Percentiles rank a stretch among this genome's conserved stretches.
These are phyloP conservation scores for Scutellaria barbata DNA, from an alignment of 257 asterid genomes.

Conservation along the genomic window DNA sequence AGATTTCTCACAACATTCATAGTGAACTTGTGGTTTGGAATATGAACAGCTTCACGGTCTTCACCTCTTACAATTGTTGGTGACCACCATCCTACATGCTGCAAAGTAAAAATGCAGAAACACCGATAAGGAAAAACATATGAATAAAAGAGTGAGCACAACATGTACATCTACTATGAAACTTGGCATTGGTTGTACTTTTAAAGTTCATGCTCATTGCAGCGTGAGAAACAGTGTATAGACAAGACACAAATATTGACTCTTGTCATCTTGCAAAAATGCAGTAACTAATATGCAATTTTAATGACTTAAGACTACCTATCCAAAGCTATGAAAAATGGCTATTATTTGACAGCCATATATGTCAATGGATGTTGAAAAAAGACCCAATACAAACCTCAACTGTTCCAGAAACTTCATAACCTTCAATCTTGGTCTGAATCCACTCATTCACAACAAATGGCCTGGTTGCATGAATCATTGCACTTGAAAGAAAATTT, in stretches of 20 bases:
- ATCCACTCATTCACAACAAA: conserved; percentile 94
- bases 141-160: neutral
- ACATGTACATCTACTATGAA: conserved; percentile 1
- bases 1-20: conserved; percentile 90
- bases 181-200: neutral
- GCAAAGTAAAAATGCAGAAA: conserved; percentile 36
- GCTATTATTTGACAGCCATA: conserved; percentile 25
- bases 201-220: conserved; percentile 19
- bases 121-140: conserved; percentile 21
- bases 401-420: conserved; percentile 98
- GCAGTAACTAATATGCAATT: conserved; percentile 2
- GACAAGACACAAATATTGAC: neutral
- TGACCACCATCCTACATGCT: conserved; percentile 99
- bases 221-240: neutral
- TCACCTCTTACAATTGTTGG: conserved; percentile 96
- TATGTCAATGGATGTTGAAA: conserved; percentile 19
- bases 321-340: neutral
- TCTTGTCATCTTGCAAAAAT: neutral
- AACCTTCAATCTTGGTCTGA: conserved; percentile 94
- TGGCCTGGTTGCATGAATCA: conserved; percentile 95
- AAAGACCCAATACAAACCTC: conserved; percentile 62
- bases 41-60: conserved; percentile 96
- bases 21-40: conserved; percentile 94
- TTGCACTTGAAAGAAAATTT: conserved; percentile 95
- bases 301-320: conserved; percentile 3